Evolutionary conservation across 257 asterid genomes (phyloP), one percentile per base, ranked within the genome.

Genomic region (Phtheirospermum japonicum): DNA sequence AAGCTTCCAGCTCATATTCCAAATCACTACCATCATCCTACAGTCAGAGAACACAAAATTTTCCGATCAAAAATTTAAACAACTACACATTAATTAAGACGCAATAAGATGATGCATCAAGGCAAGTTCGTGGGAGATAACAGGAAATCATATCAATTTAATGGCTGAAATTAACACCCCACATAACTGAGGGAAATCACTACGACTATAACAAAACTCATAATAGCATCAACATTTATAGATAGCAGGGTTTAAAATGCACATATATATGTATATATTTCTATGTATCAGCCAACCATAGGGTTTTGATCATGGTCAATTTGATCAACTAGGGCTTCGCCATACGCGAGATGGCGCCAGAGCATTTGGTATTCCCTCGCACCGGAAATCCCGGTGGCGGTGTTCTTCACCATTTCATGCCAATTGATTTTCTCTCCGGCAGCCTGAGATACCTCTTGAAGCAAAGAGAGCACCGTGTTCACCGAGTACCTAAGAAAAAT

Each of bases 1-100:
- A 73, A 64, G 83, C 79, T 59, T 87, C 95, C 72, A 77, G 51
- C 62, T 87, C 95, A 69, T 61, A 73, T 65, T 90, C 97, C 59
- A 87, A 65, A 76, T 90, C 96, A 65, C 97, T 90, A 54, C 85
- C 97, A 65, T 83, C 95, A 69, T 85, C 97, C 96, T 90, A 76
- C 78, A 77, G 62, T 31, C 14, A 50, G 57, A 53, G 63, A 51
- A 45, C 20, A 64, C 7, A 48, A 43, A 7, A 56, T 57, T 50
- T 39, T 66, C 68, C 19, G 7, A 57, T 19, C 59, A 57, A 3
- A 58, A 62, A 23, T 59, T 54, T 7, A 53, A 62, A 16, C 23
- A 46, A 39, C 2, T 37, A 56, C 20, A n/a, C 65, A 23, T 14
- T 5, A 50, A 18, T 26, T 20, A 9, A 7, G 12, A 18, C 12